Conservation (phyloP, 345 rosid genomes). For the Bretschneidera sinensis region DNA sequence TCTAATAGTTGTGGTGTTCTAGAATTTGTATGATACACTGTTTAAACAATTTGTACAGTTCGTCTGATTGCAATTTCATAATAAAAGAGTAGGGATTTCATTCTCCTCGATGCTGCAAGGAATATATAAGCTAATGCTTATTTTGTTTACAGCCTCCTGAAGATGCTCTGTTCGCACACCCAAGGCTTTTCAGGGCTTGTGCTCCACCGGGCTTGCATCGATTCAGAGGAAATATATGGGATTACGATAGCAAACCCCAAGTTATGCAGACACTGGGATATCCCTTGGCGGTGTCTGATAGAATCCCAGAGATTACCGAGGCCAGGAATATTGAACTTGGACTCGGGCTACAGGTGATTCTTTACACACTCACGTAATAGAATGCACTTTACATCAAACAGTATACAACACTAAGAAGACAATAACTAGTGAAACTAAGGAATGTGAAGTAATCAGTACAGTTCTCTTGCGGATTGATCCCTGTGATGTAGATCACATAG, state of each 20-base stretch:
- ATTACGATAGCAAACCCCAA: slow-evolving; percentile 75
- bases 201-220: slow-evolving; percentile 98
- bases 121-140: not conserved
- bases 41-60: too few species aligned
- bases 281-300: slow-evolving; percentile 58
- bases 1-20: too few species aligned
- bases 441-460: too few species aligned
- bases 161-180: slow-evolving; percentile 91
- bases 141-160: slow-evolving; percentile 65
- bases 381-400: not conserved
- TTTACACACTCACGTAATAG: not conserved
- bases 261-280: slow-evolving; percentile 77
- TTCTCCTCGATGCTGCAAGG: not conserved
- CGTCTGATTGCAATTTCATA: too few species aligned
- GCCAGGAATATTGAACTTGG: slow-evolving; percentile 95
- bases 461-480: too few species aligned
- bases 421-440: too few species aligned
- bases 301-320: slow-evolving; percentile 82
- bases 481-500: too few species aligned
- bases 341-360: slow-evolving; percentile 81
- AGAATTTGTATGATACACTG: too few species aligned
- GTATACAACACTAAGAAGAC: not conserved
- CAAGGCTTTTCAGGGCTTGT: slow-evolving; percentile 94
- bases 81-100: too few species aligned
- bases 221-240: slow-evolving; percentile 96